Conservation (phyloP, 2,329 filamentous ascomycete genomes). For the Arthroderma sp. region DNA sequence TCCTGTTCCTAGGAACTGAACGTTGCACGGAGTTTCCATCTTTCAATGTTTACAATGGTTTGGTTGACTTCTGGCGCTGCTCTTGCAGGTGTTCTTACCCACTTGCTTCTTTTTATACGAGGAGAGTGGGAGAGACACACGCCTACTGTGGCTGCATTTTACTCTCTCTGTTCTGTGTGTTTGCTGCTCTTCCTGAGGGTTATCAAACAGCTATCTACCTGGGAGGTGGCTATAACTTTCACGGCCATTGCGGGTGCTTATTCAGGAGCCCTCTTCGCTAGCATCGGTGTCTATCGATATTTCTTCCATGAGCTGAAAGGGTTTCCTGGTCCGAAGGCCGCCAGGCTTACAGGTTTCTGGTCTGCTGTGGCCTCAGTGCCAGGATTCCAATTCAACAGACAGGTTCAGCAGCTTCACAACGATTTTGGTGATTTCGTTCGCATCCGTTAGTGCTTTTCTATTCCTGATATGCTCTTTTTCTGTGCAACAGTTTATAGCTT, state of each 20-base stretch:
- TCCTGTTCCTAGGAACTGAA: too few species aligned
- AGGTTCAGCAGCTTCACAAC: slow-evolving; percentile 12
- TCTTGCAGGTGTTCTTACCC: background rate
- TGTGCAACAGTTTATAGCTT: background rate
- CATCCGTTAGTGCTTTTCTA: slow-evolving; percentile 10
- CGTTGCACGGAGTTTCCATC: too few species aligned
- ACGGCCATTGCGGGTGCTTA: background rate
- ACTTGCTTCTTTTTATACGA: slow-evolving; percentile 2
- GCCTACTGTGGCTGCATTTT: background rate
- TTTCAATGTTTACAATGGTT: background rate
- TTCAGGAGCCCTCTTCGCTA: slow-evolving; percentile 4
- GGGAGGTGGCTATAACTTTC: background rate
- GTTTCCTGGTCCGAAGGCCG: slow-evolving; percentile 17
- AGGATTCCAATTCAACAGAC: slow-evolving; percentile 9
- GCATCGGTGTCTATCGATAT: slow-evolving; percentile 17
- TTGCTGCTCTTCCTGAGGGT: background rate
- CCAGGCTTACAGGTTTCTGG: slow-evolving; percentile 14
- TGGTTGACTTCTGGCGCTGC: background rate
- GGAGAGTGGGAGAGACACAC: slow-evolving; percentile 5
- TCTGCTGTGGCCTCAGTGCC: slow-evolving; percentile 8
- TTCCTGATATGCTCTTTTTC: background rate
- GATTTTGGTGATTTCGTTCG: slow-evolving; percentile 20
- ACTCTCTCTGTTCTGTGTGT: background rate
- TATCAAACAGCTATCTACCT: background rate
- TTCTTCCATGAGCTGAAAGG: slow-evolving; percentile 16